Conservation (phyloP, 2,329 filamentous ascomycete genomes). For the Fusarium haematococcum region DNA sequence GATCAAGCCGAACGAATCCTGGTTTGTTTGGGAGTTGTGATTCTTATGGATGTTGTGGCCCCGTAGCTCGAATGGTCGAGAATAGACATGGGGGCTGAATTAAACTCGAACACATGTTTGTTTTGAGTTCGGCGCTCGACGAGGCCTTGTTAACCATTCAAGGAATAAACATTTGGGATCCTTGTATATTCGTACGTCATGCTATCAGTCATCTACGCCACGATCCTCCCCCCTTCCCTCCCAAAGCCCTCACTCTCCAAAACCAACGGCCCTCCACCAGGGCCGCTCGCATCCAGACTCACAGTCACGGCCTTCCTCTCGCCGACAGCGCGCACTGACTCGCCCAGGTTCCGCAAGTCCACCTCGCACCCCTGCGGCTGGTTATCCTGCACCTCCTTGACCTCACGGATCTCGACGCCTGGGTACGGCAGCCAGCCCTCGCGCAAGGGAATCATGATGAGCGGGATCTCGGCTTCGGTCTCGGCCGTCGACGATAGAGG, state of each 20-base stretch:
- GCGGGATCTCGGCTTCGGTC: slow-evolving; percentile 69
- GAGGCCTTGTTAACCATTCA: background rate
- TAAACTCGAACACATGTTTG: no score
- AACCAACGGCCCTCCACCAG: slow-evolving; percentile 73
- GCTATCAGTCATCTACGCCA: slow-evolving; percentile 45
- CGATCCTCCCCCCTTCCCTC: slow-evolving; percentile 50
- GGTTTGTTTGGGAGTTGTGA: no score
- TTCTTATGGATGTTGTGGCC: no score
- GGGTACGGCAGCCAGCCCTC: slow-evolving; percentile 84
- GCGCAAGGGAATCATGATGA: slow-evolving; percentile 84
- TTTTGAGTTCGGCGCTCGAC: background rate
- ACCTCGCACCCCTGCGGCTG: slow-evolving; percentile 72
- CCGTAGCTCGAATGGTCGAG: no score
- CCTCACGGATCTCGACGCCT: slow-evolving; percentile 79
- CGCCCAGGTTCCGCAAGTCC: slow-evolving; percentile 81
- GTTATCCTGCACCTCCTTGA: slow-evolving; percentile 50
- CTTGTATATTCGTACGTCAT: background rate
- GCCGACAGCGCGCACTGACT: slow-evolving; percentile 79
- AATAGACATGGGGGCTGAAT: no score
- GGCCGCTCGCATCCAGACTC: slow-evolving; percentile 75
- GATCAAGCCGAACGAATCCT: no score
- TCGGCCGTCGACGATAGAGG: slow-evolving; percentile 59
- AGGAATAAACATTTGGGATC: background rate
- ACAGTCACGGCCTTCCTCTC: slow-evolving; percentile 80
- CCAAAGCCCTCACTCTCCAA: slow-evolving; percentile 67